phyloP scores from a whole-genome alignment of 345 rosid species.

The Arabis alpina region DNA sequence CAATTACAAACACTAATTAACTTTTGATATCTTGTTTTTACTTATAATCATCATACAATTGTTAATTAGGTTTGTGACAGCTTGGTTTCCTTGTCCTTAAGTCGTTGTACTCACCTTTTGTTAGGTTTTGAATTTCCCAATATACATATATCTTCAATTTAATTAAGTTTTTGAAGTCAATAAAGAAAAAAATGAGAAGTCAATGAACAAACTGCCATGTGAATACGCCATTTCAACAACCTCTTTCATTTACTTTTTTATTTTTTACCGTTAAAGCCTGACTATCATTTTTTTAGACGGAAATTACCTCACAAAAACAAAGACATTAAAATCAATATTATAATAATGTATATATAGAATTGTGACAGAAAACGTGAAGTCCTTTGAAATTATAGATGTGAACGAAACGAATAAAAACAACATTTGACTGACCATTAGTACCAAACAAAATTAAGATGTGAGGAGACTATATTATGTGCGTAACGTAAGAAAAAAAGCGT shows the following conservation, averaged over 20 bases:
- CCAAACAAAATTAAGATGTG: constrained; percentile 11
- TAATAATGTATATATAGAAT: too few relatives aligned
- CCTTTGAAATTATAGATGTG: constrained; percentile 17
- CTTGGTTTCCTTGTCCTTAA: constrained; percentile 38
- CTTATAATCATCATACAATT: constrained; percentile 20
- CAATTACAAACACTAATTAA: constrained; percentile 39
- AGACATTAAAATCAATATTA: not conserved
- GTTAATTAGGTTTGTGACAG: constrained; percentile 39
- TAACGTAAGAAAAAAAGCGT: constrained; percentile 18
- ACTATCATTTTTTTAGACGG: not conserved
- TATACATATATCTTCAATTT: not conserved
- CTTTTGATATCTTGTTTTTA: constrained; percentile 32
- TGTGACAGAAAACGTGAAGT: constrained; percentile 2
- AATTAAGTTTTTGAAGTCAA: constrained; percentile 27
- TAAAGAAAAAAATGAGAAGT: constrained; percentile 37
- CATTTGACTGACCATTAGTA: constrained; percentile 29
- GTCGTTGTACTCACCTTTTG: constrained; percentile 41
- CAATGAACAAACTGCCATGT: constrained; percentile 43
- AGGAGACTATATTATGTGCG: constrained; percentile 18
- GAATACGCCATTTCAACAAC: constrained; percentile 39
- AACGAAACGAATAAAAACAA: constrained; percentile 11
- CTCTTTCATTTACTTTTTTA: constrained; percentile 22
- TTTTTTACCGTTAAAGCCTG: constrained; percentile 33
- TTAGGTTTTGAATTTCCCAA: constrained; percentile 44
- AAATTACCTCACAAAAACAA: not conserved